Percentiles rank a stretch among this genome's conserved stretches.
Evolutionary conservation across 2,329 filamentous ascomycete species (phyloP).

Genomic region (Aspergillus fumigatiaffinis): DNA sequence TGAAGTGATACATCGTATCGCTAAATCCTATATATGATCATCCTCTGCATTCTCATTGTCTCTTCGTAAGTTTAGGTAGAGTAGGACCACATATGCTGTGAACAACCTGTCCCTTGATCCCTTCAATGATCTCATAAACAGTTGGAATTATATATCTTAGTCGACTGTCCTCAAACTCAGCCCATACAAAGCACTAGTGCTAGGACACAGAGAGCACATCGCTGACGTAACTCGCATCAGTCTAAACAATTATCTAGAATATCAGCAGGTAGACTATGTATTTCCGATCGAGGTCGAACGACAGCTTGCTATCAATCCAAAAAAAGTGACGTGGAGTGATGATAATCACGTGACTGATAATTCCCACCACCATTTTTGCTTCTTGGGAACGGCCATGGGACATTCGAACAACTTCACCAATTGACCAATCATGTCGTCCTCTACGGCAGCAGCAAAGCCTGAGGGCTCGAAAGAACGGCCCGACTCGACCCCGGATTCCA

Average conservation of each 20-base stretch:
- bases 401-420: background rate
- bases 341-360: background rate
- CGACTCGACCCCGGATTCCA: conserved; percentile 6
- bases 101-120: too few relatives aligned
- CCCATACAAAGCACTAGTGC: background rate
- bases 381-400: background rate
- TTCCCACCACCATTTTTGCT: background rate
- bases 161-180: too few relatives aligned
- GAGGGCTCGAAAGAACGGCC: background rate
- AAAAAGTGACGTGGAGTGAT: background rate
- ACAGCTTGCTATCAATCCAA: background rate
- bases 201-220: too few relatives aligned
- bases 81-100: too few relatives aligned
- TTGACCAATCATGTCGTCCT: background rate
- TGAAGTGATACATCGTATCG: conserved; percentile 6
- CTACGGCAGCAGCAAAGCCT: background rate
- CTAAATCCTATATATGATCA: background rate
- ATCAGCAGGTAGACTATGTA: background rate
- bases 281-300: background rate
- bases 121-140: too few relatives aligned
- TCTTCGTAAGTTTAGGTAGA: too few relatives aligned
- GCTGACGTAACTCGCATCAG: background rate
- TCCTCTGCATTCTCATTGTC: too few relatives aligned
- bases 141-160: background rate
- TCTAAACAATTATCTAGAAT: background rate